Percentiles rank a stretch among this genome's conserved stretches.
Evolutionary conservation across 495 filamentous ascomycete genomes (phyloP).

Genomic region (Emericellopsis terricola): DNA sequence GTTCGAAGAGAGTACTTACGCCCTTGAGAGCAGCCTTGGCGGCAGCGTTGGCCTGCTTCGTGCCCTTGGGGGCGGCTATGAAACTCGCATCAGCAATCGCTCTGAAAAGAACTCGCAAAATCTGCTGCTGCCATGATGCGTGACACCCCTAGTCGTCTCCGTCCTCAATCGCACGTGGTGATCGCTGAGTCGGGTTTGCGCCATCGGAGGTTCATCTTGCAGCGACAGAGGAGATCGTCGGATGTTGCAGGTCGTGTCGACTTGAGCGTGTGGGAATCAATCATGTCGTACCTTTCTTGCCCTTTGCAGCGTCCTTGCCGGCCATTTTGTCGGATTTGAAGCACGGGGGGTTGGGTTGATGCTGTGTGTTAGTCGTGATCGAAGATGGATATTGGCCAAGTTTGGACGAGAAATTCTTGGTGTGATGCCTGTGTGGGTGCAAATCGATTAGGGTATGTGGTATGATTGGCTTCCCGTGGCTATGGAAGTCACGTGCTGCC

Average conservation of each 20-base stretch:
- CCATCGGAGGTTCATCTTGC: too few relatives aligned
- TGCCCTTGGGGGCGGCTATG: slow-evolving; percentile 44
- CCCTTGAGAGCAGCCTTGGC: slow-evolving; percentile 87
- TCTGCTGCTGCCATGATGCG: slow-evolving; percentile 40
- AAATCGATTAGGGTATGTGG: too few relatives aligned
- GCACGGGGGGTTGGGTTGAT: not conserved
- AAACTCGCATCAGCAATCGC: slow-evolving; percentile 31
- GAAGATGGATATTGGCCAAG: slow-evolving; percentile 2
- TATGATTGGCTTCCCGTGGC: too few relatives aligned
- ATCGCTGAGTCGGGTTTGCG: too few relatives aligned
- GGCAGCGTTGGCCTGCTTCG: slow-evolving; percentile 69
- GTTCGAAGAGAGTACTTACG: slow-evolving; percentile 35
- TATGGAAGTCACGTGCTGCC: too few relatives aligned
- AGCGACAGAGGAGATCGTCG: slow-evolving; percentile 6
- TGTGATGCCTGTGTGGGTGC: too few relatives aligned
- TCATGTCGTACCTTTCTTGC: slow-evolving; percentile 48
- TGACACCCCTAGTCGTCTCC: slow-evolving; percentile 5
- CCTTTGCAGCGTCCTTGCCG: not conserved
- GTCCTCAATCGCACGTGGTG: too few relatives aligned
- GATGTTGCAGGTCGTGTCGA: not conserved
- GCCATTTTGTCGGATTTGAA: slow-evolving; percentile 3
- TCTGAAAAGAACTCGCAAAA: slow-evolving; percentile 38
- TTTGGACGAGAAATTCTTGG: too few relatives aligned
- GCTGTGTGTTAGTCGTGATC: slow-evolving; percentile 6
- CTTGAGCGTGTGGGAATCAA: not conserved